Evolutionary conservation across 2,329 filamentous ascomycete species (phyloP), one percentile per base, ranked within the genome.

Genomic region (Xylariales sp.): DNA sequence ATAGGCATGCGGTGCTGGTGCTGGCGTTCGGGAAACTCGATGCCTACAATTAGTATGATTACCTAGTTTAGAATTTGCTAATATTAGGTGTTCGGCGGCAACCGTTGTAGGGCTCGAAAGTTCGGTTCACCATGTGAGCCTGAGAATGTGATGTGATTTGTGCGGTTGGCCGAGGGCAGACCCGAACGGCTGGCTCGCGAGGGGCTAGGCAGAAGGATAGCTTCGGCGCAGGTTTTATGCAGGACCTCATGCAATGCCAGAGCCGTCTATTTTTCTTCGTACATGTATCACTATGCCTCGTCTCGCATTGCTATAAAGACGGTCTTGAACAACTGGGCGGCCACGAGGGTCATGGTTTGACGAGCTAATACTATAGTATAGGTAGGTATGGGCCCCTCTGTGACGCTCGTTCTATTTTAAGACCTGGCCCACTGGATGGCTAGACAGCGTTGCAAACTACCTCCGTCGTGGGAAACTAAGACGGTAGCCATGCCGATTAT

Each of bases 111-210:
- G 16, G 28, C n/a, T 59, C 16, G n/a, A 59, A 62, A 62, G 54
- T 54, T 50, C 59, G 65, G 65, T 50, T 56, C 60, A 18, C 16
- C n/a, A 64, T 67, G 64, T 54, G 59, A 36, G 52, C 28, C 30
- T 62, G 41, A 34, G 34, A 28, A 23, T 14, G 34, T 43, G 46
- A 30, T 62, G 36, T 52, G 36, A 30, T 16, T 34, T 43, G 36
- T 45, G 45, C 12, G 36, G 59, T 28, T 49, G 46, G 58, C 39
- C 14, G 30, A 43, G 53, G 46, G 41, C 41, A 34, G 59, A 67
- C 64, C 64, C 64, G 52, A 48, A 54, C 54, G 18, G 49, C 32
- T 32, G 64, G 64, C 65, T 64, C 60, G 16, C 7, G 49, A 39
- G 18, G 16, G 16, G 8, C 14, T 10, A 23, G 16, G 28, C 18